Base-by-base conservation (phyloP, 2,329 filamentous ascomycete species). In the Sporothrix globosa region DNA sequence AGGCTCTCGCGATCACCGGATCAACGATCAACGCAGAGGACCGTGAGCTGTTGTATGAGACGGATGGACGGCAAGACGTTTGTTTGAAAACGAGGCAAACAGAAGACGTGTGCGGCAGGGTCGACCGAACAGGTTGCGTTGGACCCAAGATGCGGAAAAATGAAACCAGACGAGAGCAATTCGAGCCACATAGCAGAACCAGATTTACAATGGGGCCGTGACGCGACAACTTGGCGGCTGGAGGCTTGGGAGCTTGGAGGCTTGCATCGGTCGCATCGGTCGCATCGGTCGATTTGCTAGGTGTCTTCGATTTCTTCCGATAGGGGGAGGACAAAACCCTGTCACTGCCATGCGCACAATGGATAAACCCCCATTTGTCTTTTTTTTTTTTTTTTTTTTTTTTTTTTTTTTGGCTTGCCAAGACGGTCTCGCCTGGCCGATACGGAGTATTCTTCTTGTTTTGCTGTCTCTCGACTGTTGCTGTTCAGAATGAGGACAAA, bases 301-400 rank as follows among this genome's bases (percentile, higher is more conserved):
- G 2, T 41, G 27, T 58, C 34, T 6, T 34, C 34, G 34, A 34
- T 34, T 34, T 7, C 34, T 34, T 34, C 34, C 34, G 34, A 34
- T 4, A 34, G 34, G 6, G 34, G 34, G 30, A 24, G 53, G n/a
- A 30, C 6, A 30, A 17, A 56, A 60, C 56, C 41, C n/a, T 63
- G 41, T n/a, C 44, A 46, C 30, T 48, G 60, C 60, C 56, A 61
- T 61, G 56, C 56, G 56, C 56, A 44, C 13, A 61, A 61, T 44
- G 17, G 7, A 34, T 24, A 4, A 5, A 17, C 4, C 54, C 54
- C 58, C 58, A 61, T n/a, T n/a, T n/a, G n/a, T n/a, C n/a, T n/a
- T n/a, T n/a, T n/a, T n/a, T n/a, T n/a, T n/a, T n/a, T n/a, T n/a
- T n/a, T n/a, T n/a, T n/a, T n/a, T n/a, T n/a, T n/a, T n/a, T n/a